Conservation (phyloP, 441 rosid genomes). For the Rhodomyrtus psidioides region DNA sequence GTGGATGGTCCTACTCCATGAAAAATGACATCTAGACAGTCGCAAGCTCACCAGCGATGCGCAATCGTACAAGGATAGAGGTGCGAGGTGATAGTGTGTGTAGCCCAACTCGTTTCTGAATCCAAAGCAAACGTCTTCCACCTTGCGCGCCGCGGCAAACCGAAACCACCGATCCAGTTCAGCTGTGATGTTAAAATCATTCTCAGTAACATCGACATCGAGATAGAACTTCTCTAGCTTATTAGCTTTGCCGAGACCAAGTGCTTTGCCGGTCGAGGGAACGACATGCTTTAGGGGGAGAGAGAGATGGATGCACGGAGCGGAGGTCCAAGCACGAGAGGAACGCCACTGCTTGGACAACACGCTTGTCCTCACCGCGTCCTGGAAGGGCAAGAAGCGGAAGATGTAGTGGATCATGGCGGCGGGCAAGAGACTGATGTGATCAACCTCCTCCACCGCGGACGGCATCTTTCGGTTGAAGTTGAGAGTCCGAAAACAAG, state of each 20-base stretch:
- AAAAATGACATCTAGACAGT: background rate
- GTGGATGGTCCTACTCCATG: background rate
- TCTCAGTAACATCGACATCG: background rate
- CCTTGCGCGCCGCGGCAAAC: background rate
- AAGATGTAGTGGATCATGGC: background rate
- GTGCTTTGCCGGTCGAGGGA: background rate
- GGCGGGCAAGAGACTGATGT: background rate
- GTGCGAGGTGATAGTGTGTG: background rate
- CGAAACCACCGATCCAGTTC: background rate
- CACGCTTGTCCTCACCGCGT: background rate
- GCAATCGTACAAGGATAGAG: background rate
- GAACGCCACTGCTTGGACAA: background rate
- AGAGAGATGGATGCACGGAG: background rate
- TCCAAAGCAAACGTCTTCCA: background rate
- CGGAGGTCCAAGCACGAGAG: background rate
- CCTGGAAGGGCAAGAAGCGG: background rate
- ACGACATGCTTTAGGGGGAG: background rate
- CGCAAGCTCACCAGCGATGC: background rate
- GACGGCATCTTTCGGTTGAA: background rate
- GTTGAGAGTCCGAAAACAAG: too few species aligned
- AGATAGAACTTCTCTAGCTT: background rate
- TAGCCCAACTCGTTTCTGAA: too few species aligned
- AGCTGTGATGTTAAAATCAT: too few species aligned
- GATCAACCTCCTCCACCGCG: background rate
- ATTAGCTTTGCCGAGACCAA: background rate